Percentiles rank a stretch among this genome's conserved stretches.
These are phyloP conservation scores for Diversispora eburnea DNA, from an alignment of 192 early-diverging fungal species.

Conservation along the genomic window DNA sequence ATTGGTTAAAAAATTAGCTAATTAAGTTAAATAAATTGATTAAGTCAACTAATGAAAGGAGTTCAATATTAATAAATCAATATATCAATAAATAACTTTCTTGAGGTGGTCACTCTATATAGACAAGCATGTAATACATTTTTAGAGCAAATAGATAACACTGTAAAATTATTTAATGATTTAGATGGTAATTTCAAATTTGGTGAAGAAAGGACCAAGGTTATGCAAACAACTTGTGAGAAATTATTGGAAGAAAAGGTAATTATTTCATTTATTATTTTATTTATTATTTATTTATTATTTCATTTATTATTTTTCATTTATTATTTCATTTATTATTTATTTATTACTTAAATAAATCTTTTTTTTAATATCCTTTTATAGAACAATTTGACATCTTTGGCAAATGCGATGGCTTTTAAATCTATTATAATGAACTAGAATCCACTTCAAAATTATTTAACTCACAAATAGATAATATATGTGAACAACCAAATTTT, in stretches of 20 bases:
- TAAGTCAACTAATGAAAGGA: neutral
- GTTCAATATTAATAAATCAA: neutral
- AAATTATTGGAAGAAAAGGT: constrained; percentile 67
- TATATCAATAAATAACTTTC: too few species aligned
- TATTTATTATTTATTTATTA: too few species aligned
- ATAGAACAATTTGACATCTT: constrained; percentile 54
- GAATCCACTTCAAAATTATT: constrained; percentile 76
- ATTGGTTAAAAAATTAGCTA: too few species aligned
- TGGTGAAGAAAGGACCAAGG: constrained; percentile 72
- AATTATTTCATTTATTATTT: too few species aligned
- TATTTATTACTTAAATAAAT: neutral
- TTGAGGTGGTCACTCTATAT: constrained; percentile 57
- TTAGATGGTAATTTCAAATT: constrained; percentile 70
- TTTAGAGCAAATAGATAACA: constrained; percentile 53
- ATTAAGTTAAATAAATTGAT: too few species aligned
- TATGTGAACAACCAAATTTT: constrained; percentile 78
- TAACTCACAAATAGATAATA: constrained; percentile 77
- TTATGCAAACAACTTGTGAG: constrained; percentile 77
- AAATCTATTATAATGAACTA: constrained; percentile 81
- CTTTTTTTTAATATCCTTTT: neutral
- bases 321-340: constrained; percentile 8
- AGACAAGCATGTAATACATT: constrained; percentile 65
- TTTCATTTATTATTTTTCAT: neutral
- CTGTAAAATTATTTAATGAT: constrained; percentile 54
- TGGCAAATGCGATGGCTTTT: constrained; percentile 56